phyloP scores from a whole-genome alignment of 2,329 filamentous ascomycete genomes.

The Didymella glomerata region DNA sequence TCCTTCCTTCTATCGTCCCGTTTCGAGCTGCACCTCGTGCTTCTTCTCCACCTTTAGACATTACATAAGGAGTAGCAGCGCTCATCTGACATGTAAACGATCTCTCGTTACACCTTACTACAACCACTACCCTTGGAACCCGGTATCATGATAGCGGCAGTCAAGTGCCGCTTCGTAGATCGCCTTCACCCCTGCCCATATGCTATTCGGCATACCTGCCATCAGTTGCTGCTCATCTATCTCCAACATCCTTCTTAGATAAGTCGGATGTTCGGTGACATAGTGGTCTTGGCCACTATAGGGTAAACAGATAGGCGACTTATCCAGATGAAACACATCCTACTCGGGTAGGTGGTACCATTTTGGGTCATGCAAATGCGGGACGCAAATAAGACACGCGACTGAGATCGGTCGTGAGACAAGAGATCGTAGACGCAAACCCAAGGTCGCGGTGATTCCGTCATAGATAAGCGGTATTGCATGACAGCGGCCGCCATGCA shows the following conservation, averaged over 20 bases:
- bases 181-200: neutral
- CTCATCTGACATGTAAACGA: neutral
- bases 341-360: neutral
- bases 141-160: neutral
- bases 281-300: conserved; percentile 4
- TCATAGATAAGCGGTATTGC: conserved; percentile 20
- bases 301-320: neutral
- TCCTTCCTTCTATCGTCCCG: neutral
- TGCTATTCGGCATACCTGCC: neutral
- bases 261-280: neutral
- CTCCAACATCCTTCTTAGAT: neutral
- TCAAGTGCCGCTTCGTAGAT: conserved; percentile 1
- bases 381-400: conserved; percentile 8
- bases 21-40: neutral
- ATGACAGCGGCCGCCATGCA: conserved; percentile 15
- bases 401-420: conserved; percentile 10
- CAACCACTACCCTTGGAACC: neutral
- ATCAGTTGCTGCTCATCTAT: neutral
- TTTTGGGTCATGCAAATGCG: neutral
- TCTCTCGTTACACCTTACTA: neutral
- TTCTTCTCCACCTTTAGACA: neutral
- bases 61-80: neutral
- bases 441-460: conserved; percentile 5
- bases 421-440: conserved; percentile 6
- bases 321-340: neutral